These are phyloP conservation scores for Leccinum uliginosum DNA, from an alignment of 768 basidiomycete species.

Conservation along the genomic window DNA sequence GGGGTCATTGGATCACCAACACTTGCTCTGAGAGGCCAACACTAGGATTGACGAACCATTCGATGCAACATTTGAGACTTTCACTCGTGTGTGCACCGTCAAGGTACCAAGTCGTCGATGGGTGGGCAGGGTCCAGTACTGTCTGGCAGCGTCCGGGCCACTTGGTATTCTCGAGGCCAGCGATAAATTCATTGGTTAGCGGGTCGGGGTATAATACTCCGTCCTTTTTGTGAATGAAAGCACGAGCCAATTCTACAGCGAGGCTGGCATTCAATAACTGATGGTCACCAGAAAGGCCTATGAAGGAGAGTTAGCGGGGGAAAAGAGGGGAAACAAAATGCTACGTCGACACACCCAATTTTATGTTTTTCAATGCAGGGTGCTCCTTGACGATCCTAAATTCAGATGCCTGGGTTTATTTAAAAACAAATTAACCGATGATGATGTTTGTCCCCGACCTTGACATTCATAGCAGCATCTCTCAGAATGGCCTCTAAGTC, in stretches of 20 bases:
- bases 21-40: slow-evolving; percentile 40
- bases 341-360: slow-evolving; percentile 54
- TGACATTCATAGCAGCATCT: slow-evolving; percentile 58
- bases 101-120: slow-evolving; percentile 73
- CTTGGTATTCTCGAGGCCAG: slow-evolving; percentile 61
- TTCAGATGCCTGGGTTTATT: slow-evolving; percentile 49
- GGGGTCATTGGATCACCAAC: slow-evolving; percentile 2
- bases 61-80: slow-evolving; percentile 78
- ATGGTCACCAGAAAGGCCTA: slow-evolving; percentile 83
- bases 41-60: slow-evolving; percentile 78
- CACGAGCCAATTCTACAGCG: slow-evolving; percentile 67
- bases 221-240: slow-evolving; percentile 49
- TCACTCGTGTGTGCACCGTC: slow-evolving; percentile 96
- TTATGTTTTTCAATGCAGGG: slow-evolving; percentile 47
- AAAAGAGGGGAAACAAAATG: not conserved
- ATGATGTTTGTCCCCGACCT: slow-evolving; percentile 38
- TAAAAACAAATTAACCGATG: not conserved
- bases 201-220: slow-evolving; percentile 5
- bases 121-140: slow-evolving; percentile 54
- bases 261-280: slow-evolving; percentile 86
- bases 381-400: slow-evolving; percentile 59
- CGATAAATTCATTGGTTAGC: slow-evolving; percentile 51
- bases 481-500: slow-evolving; percentile 68
- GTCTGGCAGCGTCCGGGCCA: slow-evolving; percentile 98
- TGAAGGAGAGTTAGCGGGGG: slow-evolving; percentile 1